A percentile compares a stretch with the other conserved stretches of the same genome.
Conservation (phyloP, 345 rosid species). For the Dipteronia sinensis region DNA sequence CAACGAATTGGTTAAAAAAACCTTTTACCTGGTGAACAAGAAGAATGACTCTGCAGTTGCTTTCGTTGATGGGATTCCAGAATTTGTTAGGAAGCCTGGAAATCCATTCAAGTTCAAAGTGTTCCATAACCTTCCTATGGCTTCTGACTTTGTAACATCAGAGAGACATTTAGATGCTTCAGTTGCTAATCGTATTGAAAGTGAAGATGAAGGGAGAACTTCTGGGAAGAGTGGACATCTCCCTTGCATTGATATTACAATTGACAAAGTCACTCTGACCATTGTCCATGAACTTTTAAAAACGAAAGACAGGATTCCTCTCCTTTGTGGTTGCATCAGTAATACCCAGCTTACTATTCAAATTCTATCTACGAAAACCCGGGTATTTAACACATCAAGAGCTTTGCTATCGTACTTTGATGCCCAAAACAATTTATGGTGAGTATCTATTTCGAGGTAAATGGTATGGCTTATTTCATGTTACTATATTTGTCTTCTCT, state of each 20-base stretch:
- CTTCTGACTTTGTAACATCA: constrained; percentile 31
- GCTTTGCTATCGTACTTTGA: constrained; percentile 61
- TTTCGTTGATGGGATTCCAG: constrained; percentile 70
- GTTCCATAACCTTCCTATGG: constrained; percentile 41
- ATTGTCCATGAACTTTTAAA: constrained; percentile 76
- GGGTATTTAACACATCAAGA: constrained; percentile 59
- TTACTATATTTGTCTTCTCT: constrained; percentile 18
- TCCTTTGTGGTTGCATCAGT: constrained; percentile 60
- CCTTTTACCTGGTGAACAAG: constrained; percentile 79
- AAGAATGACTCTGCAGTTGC: constrained; percentile 83
- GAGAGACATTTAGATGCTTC: constrained; percentile 34
- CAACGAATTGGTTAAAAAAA: constrained; percentile 54
- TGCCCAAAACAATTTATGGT: constrained; percentile 77
- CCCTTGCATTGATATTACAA: constrained; percentile 54
- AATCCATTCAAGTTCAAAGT: constrained; percentile 88
- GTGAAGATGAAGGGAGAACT: constrained; percentile 34
- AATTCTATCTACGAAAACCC: constrained; percentile 59
- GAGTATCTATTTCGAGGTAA: constrained; percentile 26
- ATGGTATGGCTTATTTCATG: constrained; percentile 10
- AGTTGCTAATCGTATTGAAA: constrained; percentile 26
- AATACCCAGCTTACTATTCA: constrained; percentile 55
- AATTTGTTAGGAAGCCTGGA: constrained; percentile 91
- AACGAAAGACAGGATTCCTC: constrained; percentile 67
- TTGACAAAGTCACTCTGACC: constrained; percentile 61
- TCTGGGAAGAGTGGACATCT: constrained; percentile 44